A percentile compares a stretch with the other conserved stretches of the same genome.
Evolutionary conservation across 345 rosid species (phyloP).

Genomic region (Linum tenue): DNA sequence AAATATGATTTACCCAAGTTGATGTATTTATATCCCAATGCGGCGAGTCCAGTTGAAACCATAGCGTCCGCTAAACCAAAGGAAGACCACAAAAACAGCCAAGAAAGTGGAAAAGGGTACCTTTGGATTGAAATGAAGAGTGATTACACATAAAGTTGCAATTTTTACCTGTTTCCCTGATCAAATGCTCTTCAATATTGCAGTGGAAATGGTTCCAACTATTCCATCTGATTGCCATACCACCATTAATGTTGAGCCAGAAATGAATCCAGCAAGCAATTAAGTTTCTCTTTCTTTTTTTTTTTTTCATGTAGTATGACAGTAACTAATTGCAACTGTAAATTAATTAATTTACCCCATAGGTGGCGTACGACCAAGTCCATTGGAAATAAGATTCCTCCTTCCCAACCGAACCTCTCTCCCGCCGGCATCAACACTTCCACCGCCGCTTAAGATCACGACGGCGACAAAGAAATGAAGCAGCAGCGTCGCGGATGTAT

Average conservation of each 20-base stretch:
- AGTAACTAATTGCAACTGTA: too few species aligned
- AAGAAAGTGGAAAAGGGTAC: neutral
- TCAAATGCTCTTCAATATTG: constrained; percentile 35
- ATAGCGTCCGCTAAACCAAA: constrained; percentile 17
- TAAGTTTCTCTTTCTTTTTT: too few species aligned
- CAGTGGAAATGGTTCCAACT: constrained; percentile 51
- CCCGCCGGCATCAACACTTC: neutral
- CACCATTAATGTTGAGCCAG: neutral
- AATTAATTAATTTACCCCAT: constrained; percentile 28
- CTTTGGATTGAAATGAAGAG: too few species aligned
- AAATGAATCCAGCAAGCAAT: too few species aligned
- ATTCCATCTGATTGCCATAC: constrained; percentile 36
- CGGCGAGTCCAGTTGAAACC: constrained; percentile 24
- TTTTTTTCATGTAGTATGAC: too few species aligned
- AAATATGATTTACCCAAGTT: constrained; percentile 11
- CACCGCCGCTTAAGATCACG: too few species aligned
- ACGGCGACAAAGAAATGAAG: neutral
- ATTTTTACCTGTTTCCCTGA: constrained; percentile 35
- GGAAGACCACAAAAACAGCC: neutral
- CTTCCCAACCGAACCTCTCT: neutral
- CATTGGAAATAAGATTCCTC: neutral
- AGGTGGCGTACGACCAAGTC: constrained; percentile 29
- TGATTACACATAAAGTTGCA: too few species aligned
- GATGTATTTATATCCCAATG: constrained; percentile 17
- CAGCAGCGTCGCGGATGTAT: neutral